Base-by-base conservation (phyloP, 1,284 basidiomycete species). In the Xerocomus nothofagi region DNA sequence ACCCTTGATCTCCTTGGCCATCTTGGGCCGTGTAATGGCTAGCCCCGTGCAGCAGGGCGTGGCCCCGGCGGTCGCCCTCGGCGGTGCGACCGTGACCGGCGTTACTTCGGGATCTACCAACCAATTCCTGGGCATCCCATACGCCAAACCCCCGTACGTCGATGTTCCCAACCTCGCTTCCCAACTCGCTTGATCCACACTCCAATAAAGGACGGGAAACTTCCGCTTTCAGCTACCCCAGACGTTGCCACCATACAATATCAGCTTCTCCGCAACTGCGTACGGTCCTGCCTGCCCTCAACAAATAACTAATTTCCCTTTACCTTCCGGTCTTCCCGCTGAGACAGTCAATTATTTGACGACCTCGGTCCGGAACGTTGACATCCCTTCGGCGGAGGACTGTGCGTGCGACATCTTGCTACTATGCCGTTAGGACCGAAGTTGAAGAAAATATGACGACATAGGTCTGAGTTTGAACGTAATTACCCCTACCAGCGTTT, bases 381-480 rank as follows among this genome's bases (percentile, higher is more conserved):
- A 31, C 21, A 29, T 11, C 10, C 34, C 51, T 14, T 23, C 39
- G 41, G 49, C 57, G 10, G 66, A 68, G 27, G 65, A 67, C 17
- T 65, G 65, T 68, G 39, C 45, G 60, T 60, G 15, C 2, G 9
- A 29, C 32, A 32, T 5, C 10, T 12, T 7, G 33, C 30, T 17
- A 18, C 10, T 9, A 18, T 4, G 6, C 17, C 38, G n/a, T n/a
- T 39, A 10, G 1, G 8, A n/a, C 11, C 4, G 3, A 17, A 2
- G 6, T 30, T 53, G 10, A 49, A n/a, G 23, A 27, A n/a, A 2
- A 12, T 24, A 17, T 33, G 27, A 5, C 37, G 18, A 15, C 9
- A 6, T 61, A 71, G 79, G 78, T 55, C 59, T 80, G 17, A 70
- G 69, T 23, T 39, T 79, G 45, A 80, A 79, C 51, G 67, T 81